Evolutionary conservation across 495 filamentous ascomycete genomes (phyloP), one percentile per base, ranked within the genome.

Genomic region (Podospora pseudopauciseta): DNA sequence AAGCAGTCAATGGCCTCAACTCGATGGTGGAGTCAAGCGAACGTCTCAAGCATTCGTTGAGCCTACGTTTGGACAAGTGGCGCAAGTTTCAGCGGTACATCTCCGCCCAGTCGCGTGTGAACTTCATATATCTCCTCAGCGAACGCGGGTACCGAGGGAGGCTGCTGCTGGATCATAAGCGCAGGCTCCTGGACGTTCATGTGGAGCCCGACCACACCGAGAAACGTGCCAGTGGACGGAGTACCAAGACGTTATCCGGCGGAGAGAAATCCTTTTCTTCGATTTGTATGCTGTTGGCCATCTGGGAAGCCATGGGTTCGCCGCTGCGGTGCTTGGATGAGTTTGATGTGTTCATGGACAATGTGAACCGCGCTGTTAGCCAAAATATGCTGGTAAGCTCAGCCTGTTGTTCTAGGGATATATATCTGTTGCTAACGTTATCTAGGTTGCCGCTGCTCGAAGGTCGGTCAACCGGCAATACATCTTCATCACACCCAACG

Each of bases 311-410:
- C 55, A 98, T 99, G 94, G 94, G 94, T 6, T 92, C 91, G 13
- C 94, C 94, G 0, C 88, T 99, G 65, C 86, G 95, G 54, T 98
- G 96, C 75, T 85, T 99, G 61, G 95, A 99, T 79, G 95, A 99
- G 80, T 99, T 97, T 74, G 95, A 99, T 80, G 95, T 99, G 55
- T 99, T 96, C 81, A 99, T 99, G 95, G 95, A 99, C 73, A 91
- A 88, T 70, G 92, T 97, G 66, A 99, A 99, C 77, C 87, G 95
- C 58, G 93, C 92, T 64, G 91, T 96, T 72, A 94, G 91, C 72
- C 96, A 96, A 70, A 90, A 91, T 69, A 94, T 98, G 92, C 94
- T 99, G 73, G 92, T 93, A 82, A 80, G 88, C 81, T 32, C 64
- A 11, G 0, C 55, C n/a, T 63, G 20, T 54, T 63, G 5, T 32